These are phyloP conservation scores for Russula brevipes DNA, from an alignment of 768 basidiomycete species.

Conservation along the genomic window DNA sequence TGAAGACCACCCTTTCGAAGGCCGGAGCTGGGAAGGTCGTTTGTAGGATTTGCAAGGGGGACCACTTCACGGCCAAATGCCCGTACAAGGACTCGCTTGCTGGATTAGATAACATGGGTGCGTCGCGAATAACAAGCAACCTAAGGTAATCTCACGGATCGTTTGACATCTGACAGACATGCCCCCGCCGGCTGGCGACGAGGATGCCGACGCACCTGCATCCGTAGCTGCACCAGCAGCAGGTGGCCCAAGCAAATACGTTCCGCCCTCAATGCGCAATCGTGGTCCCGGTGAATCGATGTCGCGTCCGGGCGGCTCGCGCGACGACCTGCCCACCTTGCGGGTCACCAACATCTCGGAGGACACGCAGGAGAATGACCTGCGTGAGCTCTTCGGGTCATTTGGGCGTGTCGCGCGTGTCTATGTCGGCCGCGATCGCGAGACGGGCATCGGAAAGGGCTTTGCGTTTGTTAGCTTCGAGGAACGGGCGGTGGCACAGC, in stretches of 20 bases:
- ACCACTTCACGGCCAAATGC: conserved; percentile 97
- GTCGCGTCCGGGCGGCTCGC: conserved; percentile 39
- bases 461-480: conserved; percentile 98
- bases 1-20: conserved; percentile 62
- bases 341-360: conserved; percentile 96
- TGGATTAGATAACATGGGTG: conserved; percentile 59
- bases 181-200: conserved; percentile 35
- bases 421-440: conserved; percentile 90
- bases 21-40: conserved; percentile 82
- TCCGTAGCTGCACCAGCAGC: conserved; percentile 17
- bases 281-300: conserved; percentile 26
- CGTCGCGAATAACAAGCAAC: conserved; percentile 23
- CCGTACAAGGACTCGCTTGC: conserved; percentile 94
- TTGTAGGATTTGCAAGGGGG: conserved; percentile 93
- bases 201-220: conserved; percentile 33
- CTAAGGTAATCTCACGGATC: conserved; percentile 8
- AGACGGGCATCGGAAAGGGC: conserved; percentile 92
- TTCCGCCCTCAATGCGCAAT: conserved; percentile 26
- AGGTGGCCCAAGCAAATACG: conserved; percentile 25
- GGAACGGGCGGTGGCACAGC: conserved; percentile 68
- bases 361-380: conserved; percentile 91
- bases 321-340: conserved; percentile 93
- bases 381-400: conserved; percentile 81
- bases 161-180: conserved; percentile 32
- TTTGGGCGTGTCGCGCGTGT: conserved; percentile 87